phyloP scores from a whole-genome alignment of 257 asterid species.

The Solanum rostratum region DNA sequence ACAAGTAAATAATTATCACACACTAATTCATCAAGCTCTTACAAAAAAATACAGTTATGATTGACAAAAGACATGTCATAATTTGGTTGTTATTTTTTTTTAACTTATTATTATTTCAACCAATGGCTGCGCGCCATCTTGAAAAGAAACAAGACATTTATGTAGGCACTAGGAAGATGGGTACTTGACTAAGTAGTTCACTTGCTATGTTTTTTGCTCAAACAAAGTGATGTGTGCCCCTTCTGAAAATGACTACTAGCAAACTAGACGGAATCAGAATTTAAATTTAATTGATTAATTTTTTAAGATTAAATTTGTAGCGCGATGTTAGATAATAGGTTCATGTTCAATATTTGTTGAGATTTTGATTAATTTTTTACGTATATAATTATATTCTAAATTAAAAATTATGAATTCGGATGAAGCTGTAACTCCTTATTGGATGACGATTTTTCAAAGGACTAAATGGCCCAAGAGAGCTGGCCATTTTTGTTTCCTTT shows the following conservation, averaged over 20 bases:
- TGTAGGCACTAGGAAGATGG: constrained; percentile 19
- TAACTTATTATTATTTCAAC: background rate
- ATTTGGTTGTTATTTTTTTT: background rate
- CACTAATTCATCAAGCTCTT: background rate
- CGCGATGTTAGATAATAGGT: background rate
- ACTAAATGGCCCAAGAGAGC: constrained; percentile 7
- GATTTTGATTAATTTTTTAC: background rate
- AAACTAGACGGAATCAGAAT: background rate
- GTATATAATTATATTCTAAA: background rate
- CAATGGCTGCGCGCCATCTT: background rate
- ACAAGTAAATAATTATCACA: background rate
- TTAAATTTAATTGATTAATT: background rate
- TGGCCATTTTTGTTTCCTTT: constrained; percentile 13
- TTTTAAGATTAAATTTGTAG: background rate
- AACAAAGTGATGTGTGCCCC: constrained; percentile 15
- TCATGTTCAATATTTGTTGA: background rate
- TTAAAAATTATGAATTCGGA: background rate
- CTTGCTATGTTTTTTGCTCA: constrained; percentile 31
- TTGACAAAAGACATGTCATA: background rate
- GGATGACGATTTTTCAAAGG: constrained; percentile 1
- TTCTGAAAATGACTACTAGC: constrained; percentile 22
- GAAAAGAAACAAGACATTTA: constrained; percentile 21
- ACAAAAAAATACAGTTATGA: background rate
- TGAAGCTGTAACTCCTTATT: background rate
- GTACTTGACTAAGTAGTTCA: constrained; percentile 21